Conservation (phyloP, 2,329 filamentous ascomycete species). For the Fusarium sp. region DNA sequence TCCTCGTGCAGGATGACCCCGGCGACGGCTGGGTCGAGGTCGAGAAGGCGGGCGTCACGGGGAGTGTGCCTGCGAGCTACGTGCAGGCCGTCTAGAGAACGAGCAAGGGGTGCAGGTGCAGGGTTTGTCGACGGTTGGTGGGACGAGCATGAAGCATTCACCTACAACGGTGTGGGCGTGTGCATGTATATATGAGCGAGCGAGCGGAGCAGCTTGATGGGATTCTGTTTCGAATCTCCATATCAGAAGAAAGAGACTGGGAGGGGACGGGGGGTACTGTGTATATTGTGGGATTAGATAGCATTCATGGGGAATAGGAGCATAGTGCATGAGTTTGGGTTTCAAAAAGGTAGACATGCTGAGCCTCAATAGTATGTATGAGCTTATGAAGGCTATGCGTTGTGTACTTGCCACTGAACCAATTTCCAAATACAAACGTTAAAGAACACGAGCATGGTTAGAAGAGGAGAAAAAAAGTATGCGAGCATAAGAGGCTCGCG, state of each 20-base stretch:
- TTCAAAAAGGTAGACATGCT: slow-evolving; percentile 8
- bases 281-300: slow-evolving; percentile 24
- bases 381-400: slow-evolving; percentile 28
- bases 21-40: slow-evolving; percentile 98
- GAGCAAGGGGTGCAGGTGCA: slow-evolving; percentile 22
- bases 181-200: slow-evolving; percentile 31
- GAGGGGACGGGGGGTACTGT: slow-evolving; percentile 8
- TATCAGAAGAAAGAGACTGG: slow-evolving; percentile 14
- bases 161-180: background rate
- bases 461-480: background rate
- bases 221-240: slow-evolving; percentile 6
- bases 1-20: slow-evolving; percentile 85
- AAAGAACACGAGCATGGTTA: slow-evolving; percentile 9
- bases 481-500: background rate
- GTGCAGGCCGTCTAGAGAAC: slow-evolving; percentile 74
- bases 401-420: slow-evolving; percentile 28
- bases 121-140: slow-evolving; percentile 13
- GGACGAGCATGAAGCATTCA: slow-evolving; percentile 3
- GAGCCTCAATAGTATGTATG: slow-evolving; percentile 12
- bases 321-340: slow-evolving; percentile 13
- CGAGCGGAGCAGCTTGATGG: slow-evolving; percentile 15
- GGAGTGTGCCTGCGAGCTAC: slow-evolving; percentile 94
- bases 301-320: slow-evolving; percentile 30
- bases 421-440: slow-evolving; percentile 24
- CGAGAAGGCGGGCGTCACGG: slow-evolving; percentile 86